Evolutionary conservation across 192 early-diverging fungal species (phyloP), one percentile per base, ranked within the genome.

Genomic region (Phlyctochytrium planicorne): DNA sequence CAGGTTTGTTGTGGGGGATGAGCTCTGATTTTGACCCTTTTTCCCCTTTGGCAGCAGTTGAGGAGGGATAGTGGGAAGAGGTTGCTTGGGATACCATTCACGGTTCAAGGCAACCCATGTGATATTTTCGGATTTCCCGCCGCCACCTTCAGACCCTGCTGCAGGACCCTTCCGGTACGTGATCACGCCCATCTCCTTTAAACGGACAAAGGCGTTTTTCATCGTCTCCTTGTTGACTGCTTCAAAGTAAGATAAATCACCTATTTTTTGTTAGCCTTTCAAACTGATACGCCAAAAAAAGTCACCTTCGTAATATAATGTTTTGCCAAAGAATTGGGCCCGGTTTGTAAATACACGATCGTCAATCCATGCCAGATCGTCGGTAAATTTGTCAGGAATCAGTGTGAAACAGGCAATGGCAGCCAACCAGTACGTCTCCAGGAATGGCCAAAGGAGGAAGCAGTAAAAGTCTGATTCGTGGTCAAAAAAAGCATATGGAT

Each of bases 361-460:
- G 53, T 90, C 87, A 6, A 94, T 73, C 92, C 91, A 92, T 25
- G 73, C 23, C 62, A 73, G 34, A 30, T 65, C 53, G 2, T 66
- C 63, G 16, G 23, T 29, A 14, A 57, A 59, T 30, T 62, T 67
- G 3, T 62, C 30, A 1, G 78, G 78, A 2, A 80, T 56, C 36
- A 82, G 57, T 34, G 73, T 62, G 57, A 78, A 82, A 68, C 84
- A 77, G 61, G 80, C 77, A 34, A 88, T 76, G 24, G 86, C 83
- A 23, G 89, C 86, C 10, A 94, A 74, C 92, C 92, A 94, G 70
- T 94, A 94, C 52, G 90, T 90, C 68, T 94, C 92, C 34, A 94
- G 75, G 66, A 91, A 94, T n/a, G 91, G 91, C 92, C 92, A 94
- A 52, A 92, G 74, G 55, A 94, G 70, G 71, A 92, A 94, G 63